A percentile compares a stretch with the other conserved stretches of the same genome.
phyloP scores from a whole-genome alignment of 768 basidiomycete species.

The Podaxis sp. region DNA sequence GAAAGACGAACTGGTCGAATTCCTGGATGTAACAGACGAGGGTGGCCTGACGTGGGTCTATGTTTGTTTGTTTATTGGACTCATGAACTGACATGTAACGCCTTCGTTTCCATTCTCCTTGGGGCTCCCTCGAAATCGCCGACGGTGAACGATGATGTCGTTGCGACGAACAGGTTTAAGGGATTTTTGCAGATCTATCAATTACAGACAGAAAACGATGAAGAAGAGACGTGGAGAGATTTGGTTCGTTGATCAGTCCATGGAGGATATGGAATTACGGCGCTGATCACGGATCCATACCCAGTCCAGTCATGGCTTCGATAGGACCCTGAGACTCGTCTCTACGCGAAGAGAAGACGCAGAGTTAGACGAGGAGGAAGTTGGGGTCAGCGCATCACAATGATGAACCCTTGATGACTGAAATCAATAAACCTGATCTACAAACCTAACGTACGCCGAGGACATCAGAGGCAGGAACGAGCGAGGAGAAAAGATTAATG shows the following conservation, averaged over 20 bases:
- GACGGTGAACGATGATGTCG: conserved; percentile 6
- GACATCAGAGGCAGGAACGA: conserved; percentile 7
- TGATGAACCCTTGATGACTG: conserved; percentile 12
- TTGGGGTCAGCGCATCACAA: conserved; percentile 4
- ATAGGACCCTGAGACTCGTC: conserved; percentile 60
- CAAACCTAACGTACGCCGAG: conserved; percentile 11
- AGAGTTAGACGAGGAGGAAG: conserved; percentile 23
- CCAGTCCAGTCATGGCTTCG: conserved; percentile 75
- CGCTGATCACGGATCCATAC: conserved; percentile 5
- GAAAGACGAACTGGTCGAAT: conserved; percentile 74
- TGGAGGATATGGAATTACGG: background rate
- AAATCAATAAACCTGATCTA: conserved; percentile 6
- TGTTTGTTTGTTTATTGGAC: background rate
- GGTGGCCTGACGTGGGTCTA: conserved; percentile 70
- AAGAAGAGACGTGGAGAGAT: conserved; percentile 84
- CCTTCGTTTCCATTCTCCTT: background rate
- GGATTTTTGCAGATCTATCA: conserved; percentile 84
- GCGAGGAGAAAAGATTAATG: conserved; percentile 7
- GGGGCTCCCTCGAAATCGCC: background rate
- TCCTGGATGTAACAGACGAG: conserved; percentile 71
- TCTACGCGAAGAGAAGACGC: conserved; percentile 52
- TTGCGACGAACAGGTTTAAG: conserved; percentile 49
- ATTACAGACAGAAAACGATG: conserved; percentile 82
- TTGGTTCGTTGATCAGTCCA: conserved; percentile 43
- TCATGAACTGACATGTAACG: conserved; percentile 1